These are phyloP conservation scores for Euryodendron excelsum DNA, from an alignment of 148 eudicot genomes.

Conservation along the genomic window DNA sequence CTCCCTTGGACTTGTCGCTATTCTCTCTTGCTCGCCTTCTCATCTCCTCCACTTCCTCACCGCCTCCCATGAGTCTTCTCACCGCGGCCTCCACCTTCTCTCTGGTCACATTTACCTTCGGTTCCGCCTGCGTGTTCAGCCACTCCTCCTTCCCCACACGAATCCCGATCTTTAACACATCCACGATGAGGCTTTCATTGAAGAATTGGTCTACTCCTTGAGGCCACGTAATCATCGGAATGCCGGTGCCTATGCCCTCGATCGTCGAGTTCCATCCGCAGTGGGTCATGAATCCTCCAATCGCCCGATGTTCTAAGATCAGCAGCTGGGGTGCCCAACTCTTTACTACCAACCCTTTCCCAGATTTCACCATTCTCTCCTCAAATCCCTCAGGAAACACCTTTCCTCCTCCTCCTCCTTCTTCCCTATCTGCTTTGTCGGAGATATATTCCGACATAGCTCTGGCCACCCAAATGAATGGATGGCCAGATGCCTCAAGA, in stretches of 20 bases:
- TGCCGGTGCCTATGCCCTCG: conserved; percentile 37
- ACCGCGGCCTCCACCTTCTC: conserved; percentile 5
- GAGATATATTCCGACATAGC: not conserved
- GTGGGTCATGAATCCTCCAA: conserved; percentile 45
- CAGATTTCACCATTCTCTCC: conserved; percentile 19
- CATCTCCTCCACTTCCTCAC: conserved; percentile 30
- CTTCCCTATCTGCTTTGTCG: not conserved
- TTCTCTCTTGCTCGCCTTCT: conserved; percentile 24
- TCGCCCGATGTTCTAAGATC: conserved; percentile 33
- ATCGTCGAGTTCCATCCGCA: conserved; percentile 58
- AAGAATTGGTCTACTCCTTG: conserved; percentile 16
- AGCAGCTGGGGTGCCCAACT: conserved; percentile 51
- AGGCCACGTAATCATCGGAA: conserved; percentile 23
- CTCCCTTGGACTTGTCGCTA: conserved; percentile 34
- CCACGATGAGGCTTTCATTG: conserved; percentile 2
- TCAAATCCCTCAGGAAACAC: conserved; percentile 6
- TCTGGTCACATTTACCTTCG: not conserved
- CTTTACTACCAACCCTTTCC: conserved; percentile 33
- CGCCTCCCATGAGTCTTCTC: conserved; percentile 4
- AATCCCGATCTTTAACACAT: conserved; percentile 6
- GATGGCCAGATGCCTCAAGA: not conserved
- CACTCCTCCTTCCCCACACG: not conserved
- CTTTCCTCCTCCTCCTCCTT: not conserved
- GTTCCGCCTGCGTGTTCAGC: not conserved
- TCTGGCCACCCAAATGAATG: conserved; percentile 9